Evolutionary conservation across 805 yeast species (phyloP), one percentile per base, ranked within the genome.

Genomic region (Torulaspora maleeae): DNA sequence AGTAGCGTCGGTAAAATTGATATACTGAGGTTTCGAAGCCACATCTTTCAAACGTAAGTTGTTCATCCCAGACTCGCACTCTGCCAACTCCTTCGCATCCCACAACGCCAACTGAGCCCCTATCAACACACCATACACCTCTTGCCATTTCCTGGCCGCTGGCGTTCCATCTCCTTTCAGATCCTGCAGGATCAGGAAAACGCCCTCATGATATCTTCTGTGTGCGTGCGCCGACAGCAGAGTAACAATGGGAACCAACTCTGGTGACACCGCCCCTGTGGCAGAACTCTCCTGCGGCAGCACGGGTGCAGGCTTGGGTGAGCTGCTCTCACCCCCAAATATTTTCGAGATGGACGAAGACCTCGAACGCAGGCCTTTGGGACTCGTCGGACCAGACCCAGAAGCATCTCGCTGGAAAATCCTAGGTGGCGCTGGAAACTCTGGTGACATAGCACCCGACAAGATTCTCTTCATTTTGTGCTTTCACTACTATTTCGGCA

Each of bases 21-120:
- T 77, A 66, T 91, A 93, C 43, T 81, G 79, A 11, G 98, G 96
- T 55, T 83, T 84, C 15, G 85, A 71, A 36, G 80, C 72, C n/a
- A 81, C 77, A 41, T 72, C 76, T 52, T 77, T 72, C 44, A 80
- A 66, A 19, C 74, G 76, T 8, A 54, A 48, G 6, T 47, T 51
- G 43, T 70, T 68, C 36, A 56, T 60, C 44, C 75, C 68, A 45
- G 71, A 69, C 50, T 75, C 74, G 49, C 71, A 73, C 13, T 49
- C 51, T 11, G 82, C 79, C 46, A 86, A 61, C 46, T 74, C 74
- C 33, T 79, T 80, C 2, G 88, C 87, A 61, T 89, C 89, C 97
- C 98, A 93, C 50, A 87, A 78, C 0, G 97, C 95, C 49, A 93
- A 70, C 58, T 91, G 95, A 47, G 87, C 86, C 16, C 99, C 99